Evolutionary conservation across 495 filamentous ascomycete species (phyloP).

Genomic region (Aspergillus bridgeri): DNA sequence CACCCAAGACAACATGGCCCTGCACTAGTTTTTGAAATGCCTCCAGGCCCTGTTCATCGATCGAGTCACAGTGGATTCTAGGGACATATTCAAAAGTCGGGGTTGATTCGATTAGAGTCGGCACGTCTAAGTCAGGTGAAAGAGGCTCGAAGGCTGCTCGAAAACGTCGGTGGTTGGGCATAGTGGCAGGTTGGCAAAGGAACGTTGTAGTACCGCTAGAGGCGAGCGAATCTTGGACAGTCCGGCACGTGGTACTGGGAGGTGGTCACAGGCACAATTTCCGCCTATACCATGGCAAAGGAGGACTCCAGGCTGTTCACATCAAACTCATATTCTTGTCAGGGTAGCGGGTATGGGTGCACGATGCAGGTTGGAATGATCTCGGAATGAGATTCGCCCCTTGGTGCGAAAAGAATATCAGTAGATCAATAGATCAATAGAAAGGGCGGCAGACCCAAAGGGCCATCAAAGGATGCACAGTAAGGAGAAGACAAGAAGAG

Average conservation of each 20-base stretch:
- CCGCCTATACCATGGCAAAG: neutral
- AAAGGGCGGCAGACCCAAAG: neutral
- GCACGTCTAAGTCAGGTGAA: conserved; percentile 74
- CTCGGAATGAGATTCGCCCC: neutral
- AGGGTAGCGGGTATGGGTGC: neutral
- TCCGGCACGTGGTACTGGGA: neutral
- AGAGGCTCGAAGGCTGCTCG: conserved; percentile 78
- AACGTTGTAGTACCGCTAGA: too few relatives aligned
- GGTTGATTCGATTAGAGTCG: conserved; percentile 65
- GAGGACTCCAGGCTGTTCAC: neutral
- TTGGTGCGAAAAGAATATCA: neutral
- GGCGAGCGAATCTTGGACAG: neutral
- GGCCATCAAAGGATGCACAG: too few relatives aligned
- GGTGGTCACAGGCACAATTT: neutral
- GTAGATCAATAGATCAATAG: neutral
- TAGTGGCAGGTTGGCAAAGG: conserved; percentile 35
- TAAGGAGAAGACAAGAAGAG: too few relatives aligned
- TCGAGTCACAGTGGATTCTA: conserved; percentile 69
- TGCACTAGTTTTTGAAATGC: conserved; percentile 77
- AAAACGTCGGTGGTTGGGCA: conserved; percentile 64
- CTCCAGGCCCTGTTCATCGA: conserved; percentile 65
- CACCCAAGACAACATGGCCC: conserved; percentile 74
- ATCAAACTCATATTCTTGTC: neutral
- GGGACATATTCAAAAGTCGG: conserved; percentile 81
- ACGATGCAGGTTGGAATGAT: neutral